Conservation (phyloP, 495 filamentous ascomycete species). For the Hyaloscypha finlandica region DNA sequence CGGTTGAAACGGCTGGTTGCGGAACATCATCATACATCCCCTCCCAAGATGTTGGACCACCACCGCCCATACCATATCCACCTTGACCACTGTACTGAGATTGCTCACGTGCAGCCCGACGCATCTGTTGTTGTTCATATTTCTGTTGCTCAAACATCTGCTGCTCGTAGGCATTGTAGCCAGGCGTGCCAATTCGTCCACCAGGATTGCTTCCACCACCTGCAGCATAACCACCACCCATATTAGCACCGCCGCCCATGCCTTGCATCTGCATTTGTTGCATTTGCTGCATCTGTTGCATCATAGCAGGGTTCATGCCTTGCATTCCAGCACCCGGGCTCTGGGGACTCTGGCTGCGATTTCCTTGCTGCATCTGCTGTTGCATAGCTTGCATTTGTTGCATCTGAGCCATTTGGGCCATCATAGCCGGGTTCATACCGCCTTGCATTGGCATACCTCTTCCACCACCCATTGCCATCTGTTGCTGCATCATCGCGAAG, state of each 20-base stretch:
- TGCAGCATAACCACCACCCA: constrained; percentile 23
- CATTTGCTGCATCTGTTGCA: constrained; percentile 89
- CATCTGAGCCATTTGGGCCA: constrained; percentile 76
- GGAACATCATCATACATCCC: constrained; percentile 99
- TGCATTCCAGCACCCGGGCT: constrained; percentile 38
- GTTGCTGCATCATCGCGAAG: constrained; percentile 90
- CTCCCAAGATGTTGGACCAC: constrained; percentile 77
- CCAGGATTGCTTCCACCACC: constrained; percentile 32
- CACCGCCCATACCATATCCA: constrained; percentile 36
- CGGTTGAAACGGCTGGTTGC: constrained; percentile 68
- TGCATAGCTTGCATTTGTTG: constrained; percentile 68
- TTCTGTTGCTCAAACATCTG: constrained; percentile 86
- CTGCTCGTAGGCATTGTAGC: constrained; percentile 74
- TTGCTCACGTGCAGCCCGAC: constrained; percentile 36
- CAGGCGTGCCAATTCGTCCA: constrained; percentile 44
- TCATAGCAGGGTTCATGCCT: constrained; percentile 57
- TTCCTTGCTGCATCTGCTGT: constrained; percentile 56
- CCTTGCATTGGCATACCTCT: constrained; percentile 36
- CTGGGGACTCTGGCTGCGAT: constrained; percentile 51
- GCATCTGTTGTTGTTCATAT: constrained; percentile 72
- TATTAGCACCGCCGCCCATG: constrained; percentile 41
- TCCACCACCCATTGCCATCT: constrained; percentile 62
- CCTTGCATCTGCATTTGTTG: constrained; percentile 60
- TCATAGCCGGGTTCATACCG: constrained; percentile 65
- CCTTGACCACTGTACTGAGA: constrained; percentile 29